Percentiles rank a stretch among this genome's conserved stretches.
Conservation (phyloP, 768 basidiomycete species). For the Paxillus rubicundulus region DNA sequence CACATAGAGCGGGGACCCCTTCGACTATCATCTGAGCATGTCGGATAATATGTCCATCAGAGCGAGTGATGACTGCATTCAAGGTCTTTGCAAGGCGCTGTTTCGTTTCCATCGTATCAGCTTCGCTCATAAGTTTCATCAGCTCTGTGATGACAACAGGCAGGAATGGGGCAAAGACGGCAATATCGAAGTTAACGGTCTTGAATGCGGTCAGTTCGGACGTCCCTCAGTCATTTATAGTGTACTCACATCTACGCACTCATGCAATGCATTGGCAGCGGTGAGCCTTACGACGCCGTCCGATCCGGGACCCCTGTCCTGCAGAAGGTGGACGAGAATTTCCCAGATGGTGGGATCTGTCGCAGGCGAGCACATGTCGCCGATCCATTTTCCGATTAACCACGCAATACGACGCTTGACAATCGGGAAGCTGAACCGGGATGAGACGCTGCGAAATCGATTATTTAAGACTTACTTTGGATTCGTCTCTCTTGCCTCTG, state of each 20-base stretch:
- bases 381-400: slow-evolving; percentile 88
- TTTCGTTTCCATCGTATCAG: slow-evolving; percentile 75
- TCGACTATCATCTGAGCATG: slow-evolving; percentile 57
- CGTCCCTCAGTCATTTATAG: not conserved
- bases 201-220: slow-evolving; percentile 27
- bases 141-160: slow-evolving; percentile 59
- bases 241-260: slow-evolving; percentile 78
- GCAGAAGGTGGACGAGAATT: slow-evolving; percentile 72
- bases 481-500: slow-evolving; percentile 59
- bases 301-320: slow-evolving; percentile 64
- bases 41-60: slow-evolving; percentile 59
- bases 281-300: slow-evolving; percentile 87
- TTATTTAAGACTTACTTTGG: slow-evolving; percentile 44
- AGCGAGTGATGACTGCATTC: slow-evolving; percentile 62
- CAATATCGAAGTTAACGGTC: slow-evolving; percentile 62
- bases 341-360: slow-evolving; percentile 74
- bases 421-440: slow-evolving; percentile 67
- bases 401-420: slow-evolving; percentile 95
- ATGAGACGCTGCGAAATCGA: slow-evolving; percentile 6
- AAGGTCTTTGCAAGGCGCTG: slow-evolving; percentile 67
- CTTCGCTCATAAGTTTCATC: slow-evolving; percentile 67
- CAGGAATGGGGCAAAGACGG: slow-evolving; percentile 69
- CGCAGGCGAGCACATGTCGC: slow-evolving; percentile 59
- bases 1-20: slow-evolving; percentile 73
- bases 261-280: slow-evolving; percentile 72